A percentile compares a stretch with the other conserved stretches of the same genome.
Conservation (phyloP, 495 filamentous ascomycete species). For the Penicillium diatomitis region DNA sequence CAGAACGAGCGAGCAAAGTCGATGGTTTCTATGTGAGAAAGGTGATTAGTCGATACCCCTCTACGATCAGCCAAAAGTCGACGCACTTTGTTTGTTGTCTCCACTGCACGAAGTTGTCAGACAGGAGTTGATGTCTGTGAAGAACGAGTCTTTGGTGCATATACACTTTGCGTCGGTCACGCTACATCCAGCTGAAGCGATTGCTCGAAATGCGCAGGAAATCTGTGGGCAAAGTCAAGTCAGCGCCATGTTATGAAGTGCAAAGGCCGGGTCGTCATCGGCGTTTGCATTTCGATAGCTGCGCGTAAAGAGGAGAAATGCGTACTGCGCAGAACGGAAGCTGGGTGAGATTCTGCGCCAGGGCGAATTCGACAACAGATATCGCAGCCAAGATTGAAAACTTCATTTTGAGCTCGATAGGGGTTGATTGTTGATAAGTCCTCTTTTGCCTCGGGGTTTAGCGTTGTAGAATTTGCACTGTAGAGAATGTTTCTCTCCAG, state of each 20-base stretch:
- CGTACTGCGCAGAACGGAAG: neutral
- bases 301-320: neutral
- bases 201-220: neutral
- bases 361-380: neutral
- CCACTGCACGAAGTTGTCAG: neutral
- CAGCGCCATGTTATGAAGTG: no score
- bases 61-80: neutral
- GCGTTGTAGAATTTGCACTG: no score
- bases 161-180: neutral
- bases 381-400: neutral
- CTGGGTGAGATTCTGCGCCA: neutral
- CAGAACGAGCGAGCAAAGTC: neutral
- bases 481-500: no score
- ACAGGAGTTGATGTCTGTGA: neutral
- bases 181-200: neutral
- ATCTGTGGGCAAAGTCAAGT: neutral
- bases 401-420: no score
- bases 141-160: neutral
- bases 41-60: neutral
- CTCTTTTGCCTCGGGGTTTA: no score
- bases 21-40: neutral
- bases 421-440: no score
- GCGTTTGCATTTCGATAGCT: no score
- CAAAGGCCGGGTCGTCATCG: no score
- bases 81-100: neutral